A percentile compares a stretch with the other conserved stretches of the same genome.
Evolutionary conservation across 2,329 filamentous ascomycete species (phyloP).

Genomic region (Parasarocladium wereldwijsianum): DNA sequence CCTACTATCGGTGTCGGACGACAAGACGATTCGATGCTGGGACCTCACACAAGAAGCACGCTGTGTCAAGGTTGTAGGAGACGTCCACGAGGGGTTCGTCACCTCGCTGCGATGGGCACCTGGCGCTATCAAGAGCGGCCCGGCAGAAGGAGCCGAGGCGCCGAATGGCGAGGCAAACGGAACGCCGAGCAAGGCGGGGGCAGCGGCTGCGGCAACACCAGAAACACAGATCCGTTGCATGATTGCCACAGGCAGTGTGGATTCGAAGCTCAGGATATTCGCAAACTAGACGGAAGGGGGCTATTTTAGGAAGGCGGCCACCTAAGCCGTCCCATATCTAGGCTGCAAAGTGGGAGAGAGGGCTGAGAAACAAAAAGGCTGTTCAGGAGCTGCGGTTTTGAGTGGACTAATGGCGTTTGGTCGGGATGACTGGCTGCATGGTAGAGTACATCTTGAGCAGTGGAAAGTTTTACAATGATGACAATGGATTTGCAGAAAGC

Average conservation of each 20-base stretch:
- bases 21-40: slow-evolving; percentile 90
- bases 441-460: too few relatives aligned
- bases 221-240: slow-evolving; percentile 62
- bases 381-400: too few relatives aligned
- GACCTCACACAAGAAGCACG: slow-evolving; percentile 82
- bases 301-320: too few relatives aligned
- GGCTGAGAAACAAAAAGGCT: too few relatives aligned
- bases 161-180: slow-evolving; percentile 11
- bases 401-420: too few relatives aligned
- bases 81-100: slow-evolving; percentile 73
- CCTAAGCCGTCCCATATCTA: too few relatives aligned
- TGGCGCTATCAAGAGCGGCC: slow-evolving; percentile 46
- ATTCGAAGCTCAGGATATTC: slow-evolving; percentile 65
- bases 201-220: slow-evolving; percentile 10
- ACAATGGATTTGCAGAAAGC: too few relatives aligned
- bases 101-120: slow-evolving; percentile 83
- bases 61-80: slow-evolving; percentile 67
- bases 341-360: too few relatives aligned
- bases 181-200: slow-evolving; percentile 31
- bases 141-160: slow-evolving; percentile 17
- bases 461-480: too few relatives aligned
- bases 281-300: too few relatives aligned
- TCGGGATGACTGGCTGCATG: too few relatives aligned
- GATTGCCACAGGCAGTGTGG: slow-evolving; percentile 72
- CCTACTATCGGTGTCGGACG: slow-evolving; percentile 70